Evolutionary conservation across 495 filamentous ascomycete genomes (phyloP), one percentile per base, ranked within the genome.

Genomic region (Xylaria cubensis): DNA sequence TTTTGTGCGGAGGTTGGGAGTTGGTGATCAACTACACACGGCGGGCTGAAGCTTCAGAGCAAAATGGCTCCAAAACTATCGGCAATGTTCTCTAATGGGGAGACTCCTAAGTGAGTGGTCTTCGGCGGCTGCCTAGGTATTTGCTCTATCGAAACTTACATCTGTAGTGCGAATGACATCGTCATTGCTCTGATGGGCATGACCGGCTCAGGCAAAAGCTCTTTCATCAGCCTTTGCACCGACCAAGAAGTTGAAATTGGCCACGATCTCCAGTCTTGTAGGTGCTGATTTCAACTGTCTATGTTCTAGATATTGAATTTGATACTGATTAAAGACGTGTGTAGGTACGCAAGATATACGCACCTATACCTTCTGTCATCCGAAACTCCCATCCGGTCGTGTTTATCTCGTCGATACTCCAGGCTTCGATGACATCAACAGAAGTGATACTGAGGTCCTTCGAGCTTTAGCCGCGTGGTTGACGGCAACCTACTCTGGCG

Each of bases 151-250:
- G 67, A 65, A 4, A 15, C 62, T 66, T 6, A 50, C 10, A 36
- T 4, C 0, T 5, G 26, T 12, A 66, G 63, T 9, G 63, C 26
- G 3, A 66, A 66, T 62, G 73, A 77, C n/a, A 53, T 75, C 1
- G 34, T 76, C 64, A 84, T 84, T 29, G 77, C 80, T 4, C 76
- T 86, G 24, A 85, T 86, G 82, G 83, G 85, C 4, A 72, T 77
- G 15, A 82, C 82, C 0, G 81, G 83, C 7, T 67, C 74, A 2
- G 83, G 82, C 19, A 85, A 85, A 69, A 83, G 78, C 61, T 76
- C 75, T 32, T 82, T 84, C 53, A 76, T 85, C 59, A 74, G 79
- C 17, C 73, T 71, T 10, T 59, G 82, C 29, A 76, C 72, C 0
- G 71, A 75, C 21, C 61, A 73, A 32, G 41, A 56, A 5, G 63